Conservation (phyloP, 345 rosid genomes). For the Psidium guajava region DNA sequence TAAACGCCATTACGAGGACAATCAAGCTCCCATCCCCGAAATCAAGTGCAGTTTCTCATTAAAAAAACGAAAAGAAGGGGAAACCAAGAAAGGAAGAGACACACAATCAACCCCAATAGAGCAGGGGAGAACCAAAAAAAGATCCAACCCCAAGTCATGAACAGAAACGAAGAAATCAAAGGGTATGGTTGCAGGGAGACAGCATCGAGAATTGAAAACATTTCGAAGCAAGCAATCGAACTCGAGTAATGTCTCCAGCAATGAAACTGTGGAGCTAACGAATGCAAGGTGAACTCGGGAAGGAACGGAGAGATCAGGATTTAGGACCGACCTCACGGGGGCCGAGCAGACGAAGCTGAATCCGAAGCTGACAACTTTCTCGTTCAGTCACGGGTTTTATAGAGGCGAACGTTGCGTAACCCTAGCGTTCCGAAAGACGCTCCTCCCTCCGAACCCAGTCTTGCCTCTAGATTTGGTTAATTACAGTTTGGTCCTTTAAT, state of each 20-base stretch:
- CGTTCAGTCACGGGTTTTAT: background rate
- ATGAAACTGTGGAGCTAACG: background rate
- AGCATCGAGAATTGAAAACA: background rate
- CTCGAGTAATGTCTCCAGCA: background rate
- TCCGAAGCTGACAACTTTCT: background rate
- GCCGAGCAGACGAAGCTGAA: background rate
- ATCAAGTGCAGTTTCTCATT: background rate
- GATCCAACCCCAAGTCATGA: background rate
- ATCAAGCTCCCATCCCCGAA: background rate
- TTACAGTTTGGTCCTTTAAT: background rate
- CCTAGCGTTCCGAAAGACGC: background rate
- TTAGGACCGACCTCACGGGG: background rate
- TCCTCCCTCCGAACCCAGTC: fast-evolving
- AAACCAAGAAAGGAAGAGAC: background rate
- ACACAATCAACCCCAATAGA: background rate
- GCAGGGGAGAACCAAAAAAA: background rate
- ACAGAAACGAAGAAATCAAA: background rate
- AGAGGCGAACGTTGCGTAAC: background rate
- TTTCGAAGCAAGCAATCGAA: background rate
- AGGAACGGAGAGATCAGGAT: background rate
- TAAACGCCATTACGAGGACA: background rate
- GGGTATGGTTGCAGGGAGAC: background rate
- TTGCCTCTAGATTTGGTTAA: background rate
- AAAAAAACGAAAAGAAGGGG: background rate
- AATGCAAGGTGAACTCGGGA: background rate